Conservation (phyloP, 257 asterid species). For the Leonotis leonurus region DNA sequence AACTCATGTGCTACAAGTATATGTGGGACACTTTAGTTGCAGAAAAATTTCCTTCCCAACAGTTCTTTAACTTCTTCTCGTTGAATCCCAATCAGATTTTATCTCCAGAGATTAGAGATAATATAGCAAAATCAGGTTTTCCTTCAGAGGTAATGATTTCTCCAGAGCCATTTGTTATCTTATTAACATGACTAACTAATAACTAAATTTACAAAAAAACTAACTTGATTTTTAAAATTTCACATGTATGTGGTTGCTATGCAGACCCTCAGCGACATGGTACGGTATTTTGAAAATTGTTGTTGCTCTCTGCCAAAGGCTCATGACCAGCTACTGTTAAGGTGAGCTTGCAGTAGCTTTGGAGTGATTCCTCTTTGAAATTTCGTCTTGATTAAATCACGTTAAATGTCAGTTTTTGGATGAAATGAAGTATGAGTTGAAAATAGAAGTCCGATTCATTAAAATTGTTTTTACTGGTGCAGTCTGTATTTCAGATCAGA, state of each 20-base stretch:
- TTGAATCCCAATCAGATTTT: constrained; percentile 54
- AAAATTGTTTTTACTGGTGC: neutral
- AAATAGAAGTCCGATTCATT: neutral
- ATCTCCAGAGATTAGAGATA: constrained; percentile 54
- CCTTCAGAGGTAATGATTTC: constrained; percentile 79
- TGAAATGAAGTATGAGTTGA: neutral
- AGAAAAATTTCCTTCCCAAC: constrained; percentile 45
- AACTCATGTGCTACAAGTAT: constrained; percentile 85
- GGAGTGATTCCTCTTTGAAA: neutral
- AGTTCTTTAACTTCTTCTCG: constrained; percentile 68
- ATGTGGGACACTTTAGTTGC: constrained; percentile 80
- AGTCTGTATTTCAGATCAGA: neutral
- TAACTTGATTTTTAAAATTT: too few relatives aligned
- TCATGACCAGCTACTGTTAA: constrained; percentile 52
- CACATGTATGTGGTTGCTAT: too few relatives aligned
- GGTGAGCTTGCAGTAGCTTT: constrained; percentile 36
- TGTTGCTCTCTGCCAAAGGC: constrained; percentile 63
- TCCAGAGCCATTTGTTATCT: too few relatives aligned
- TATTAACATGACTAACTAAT: neutral
- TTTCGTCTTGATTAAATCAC: neutral
- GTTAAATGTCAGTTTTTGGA: neutral
- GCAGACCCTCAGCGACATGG: constrained; percentile 73
- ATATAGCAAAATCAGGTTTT: constrained; percentile 52
- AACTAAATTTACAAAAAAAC: neutral
- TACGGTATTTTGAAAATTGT: constrained; percentile 44